These are phyloP conservation scores for Picea glauca DNA, from an alignment of 75 land plant genomes.

Conservation along the genomic window DNA sequence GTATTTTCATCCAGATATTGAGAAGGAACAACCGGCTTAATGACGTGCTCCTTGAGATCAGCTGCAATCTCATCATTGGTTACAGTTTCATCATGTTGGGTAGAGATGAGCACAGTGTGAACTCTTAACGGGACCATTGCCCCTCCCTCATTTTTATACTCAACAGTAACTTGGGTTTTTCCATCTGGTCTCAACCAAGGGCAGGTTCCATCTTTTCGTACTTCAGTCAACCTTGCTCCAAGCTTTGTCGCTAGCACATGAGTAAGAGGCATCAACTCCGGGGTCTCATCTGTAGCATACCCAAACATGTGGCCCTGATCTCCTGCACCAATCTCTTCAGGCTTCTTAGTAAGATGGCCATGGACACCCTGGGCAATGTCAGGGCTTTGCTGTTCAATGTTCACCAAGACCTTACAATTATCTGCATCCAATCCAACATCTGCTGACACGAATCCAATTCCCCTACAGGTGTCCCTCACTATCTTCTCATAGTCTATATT, in stretches of 20 bases:
- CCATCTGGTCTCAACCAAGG: constrained; percentile 64
- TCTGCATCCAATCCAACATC: constrained; percentile 68
- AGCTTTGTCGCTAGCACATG: constrained; percentile 75
- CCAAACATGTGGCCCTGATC: constrained; percentile 77
- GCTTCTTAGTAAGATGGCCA: constrained; percentile 68
- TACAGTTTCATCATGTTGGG: constrained; percentile 77
- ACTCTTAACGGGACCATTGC: constrained; percentile 65
- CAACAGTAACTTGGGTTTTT: constrained; percentile 69
- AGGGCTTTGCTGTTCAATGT: constrained; percentile 67
- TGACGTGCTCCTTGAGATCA: constrained; percentile 61
- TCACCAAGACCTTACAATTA: constrained; percentile 58
- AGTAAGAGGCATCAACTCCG: constrained; percentile 71
- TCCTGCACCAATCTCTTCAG: constrained; percentile 71
- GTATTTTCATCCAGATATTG: constrained; percentile 61
- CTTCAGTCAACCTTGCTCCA: constrained; percentile 65
- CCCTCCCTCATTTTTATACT: constrained; percentile 54
- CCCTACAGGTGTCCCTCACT: constrained; percentile 47
- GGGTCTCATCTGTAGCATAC: constrained; percentile 66
- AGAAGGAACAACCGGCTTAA: constrained; percentile 58
- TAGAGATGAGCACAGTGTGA: constrained; percentile 69
- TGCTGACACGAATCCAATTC: constrained; percentile 42
- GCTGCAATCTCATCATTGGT: constrained; percentile 62
- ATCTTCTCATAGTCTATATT: constrained; percentile 49
- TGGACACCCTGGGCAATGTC: constrained; percentile 74
- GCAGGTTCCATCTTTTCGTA: constrained; percentile 66